Base-by-base conservation (phyloP, 768 basidiomycete species). In the Crepidotus variabilis region DNA sequence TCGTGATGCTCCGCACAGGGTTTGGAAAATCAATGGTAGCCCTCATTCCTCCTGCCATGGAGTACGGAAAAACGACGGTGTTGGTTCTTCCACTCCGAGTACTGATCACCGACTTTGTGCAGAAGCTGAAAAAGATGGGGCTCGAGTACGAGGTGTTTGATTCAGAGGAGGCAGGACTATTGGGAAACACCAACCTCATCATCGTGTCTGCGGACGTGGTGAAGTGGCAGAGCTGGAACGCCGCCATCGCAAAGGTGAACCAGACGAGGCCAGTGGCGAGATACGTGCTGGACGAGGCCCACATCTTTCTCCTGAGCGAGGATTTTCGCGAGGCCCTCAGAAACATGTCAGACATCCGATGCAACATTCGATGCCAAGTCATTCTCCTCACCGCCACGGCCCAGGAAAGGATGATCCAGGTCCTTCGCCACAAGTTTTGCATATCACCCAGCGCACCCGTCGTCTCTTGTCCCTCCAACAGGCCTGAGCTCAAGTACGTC, bases 21-120 rank as follows among this genome's bases (percentile, higher is more conserved):
- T 16, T 43, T 43, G 39, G 39, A 20, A 43, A 43, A 20, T 16
- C 39, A 3, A 43, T 43, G 39, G 11, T 20, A 20, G 18, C 18
- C 5, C 14, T 20, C 13, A 43, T 43, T 11, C 39, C 39, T 20
- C 39, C 39, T 5, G 18, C 18, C 14, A 43, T 43, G 39, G 39
- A 43, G 18, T 16, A 43, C 5, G 39, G 39, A 11, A 43, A 43
- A 20, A 43, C 18, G 5, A 43, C 52, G 0, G 23, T 53, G 21
- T 18, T 53, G 14, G 39, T 53, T 8, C 35, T 53, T 2, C 52
- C 52, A 0, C 39, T 53, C 11, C 35, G 43, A 14, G 35, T 36
- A 8, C 18, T 53, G 2, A 53, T 53, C 8, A 53, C 52, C 5
- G 52, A 53, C 52, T 45, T 39, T 36, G n/a, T 23, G 21, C 35